Percentiles rank a stretch among this genome's conserved stretches.
phyloP scores from a whole-genome alignment of 352 stramenopile species.

The Globisporangium abappressorium region DNA sequence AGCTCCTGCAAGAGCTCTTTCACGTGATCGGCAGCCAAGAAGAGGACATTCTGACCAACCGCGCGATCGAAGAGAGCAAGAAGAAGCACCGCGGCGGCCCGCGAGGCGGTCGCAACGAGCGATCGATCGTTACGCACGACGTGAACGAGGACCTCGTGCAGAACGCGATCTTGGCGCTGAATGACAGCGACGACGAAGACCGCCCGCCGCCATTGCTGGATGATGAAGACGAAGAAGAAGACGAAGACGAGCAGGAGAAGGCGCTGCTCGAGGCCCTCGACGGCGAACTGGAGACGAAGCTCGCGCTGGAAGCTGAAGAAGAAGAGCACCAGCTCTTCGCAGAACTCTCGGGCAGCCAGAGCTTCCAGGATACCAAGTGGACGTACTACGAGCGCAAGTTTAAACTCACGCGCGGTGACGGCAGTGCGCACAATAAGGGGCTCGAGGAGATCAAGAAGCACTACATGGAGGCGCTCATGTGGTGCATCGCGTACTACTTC shows the following conservation, averaged over 20 bases:
- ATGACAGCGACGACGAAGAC: constrained; percentile 25
- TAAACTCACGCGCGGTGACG: constrained; percentile 52
- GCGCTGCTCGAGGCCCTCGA: constrained; percentile 63
- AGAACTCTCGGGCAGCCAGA: constrained; percentile 54
- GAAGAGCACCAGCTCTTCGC: constrained; percentile 46
- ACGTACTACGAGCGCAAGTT: constrained; percentile 86
- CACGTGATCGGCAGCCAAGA: constrained; percentile 92
- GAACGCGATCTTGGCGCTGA: constrained; percentile 44
- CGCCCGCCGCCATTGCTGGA: constrained; percentile 28
- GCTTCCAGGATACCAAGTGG: constrained; percentile 85
- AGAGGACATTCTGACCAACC: constrained; percentile 91
- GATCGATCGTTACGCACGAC: constrained; percentile 31
- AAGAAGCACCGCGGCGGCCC: constrained; percentile 24
- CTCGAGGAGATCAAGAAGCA: constrained; percentile 64
- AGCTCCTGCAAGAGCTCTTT: constrained; percentile 92
- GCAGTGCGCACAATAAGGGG: constrained; percentile 47
- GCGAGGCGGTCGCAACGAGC: constrained; percentile 20
- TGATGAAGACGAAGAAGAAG: constrained; percentile 31
- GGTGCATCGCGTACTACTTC: constrained; percentile 83
- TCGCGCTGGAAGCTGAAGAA: constrained; percentile 38
- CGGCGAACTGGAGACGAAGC: constrained; percentile 41
- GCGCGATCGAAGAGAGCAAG: constrained; percentile 55
- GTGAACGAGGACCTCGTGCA: constrained; percentile 46
- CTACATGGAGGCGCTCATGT: constrained; percentile 81
- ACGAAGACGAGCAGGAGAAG: constrained; percentile 43